Base-by-base conservation (phyloP, 768 basidiomycete species). In the Russula dissimulans region DNA sequence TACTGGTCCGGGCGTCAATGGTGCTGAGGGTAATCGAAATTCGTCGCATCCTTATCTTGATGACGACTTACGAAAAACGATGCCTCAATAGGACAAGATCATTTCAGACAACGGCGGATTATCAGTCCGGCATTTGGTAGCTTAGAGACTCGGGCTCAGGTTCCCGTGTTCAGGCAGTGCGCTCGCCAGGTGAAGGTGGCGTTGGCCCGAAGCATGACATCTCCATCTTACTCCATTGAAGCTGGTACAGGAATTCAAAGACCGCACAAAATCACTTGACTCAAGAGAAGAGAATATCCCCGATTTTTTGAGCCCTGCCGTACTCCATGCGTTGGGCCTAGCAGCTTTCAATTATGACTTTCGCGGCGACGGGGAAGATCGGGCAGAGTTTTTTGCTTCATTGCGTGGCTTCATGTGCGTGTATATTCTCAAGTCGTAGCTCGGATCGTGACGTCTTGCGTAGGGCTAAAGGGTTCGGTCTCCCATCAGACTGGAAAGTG, bases 381-480 rank as follows among this genome's bases (percentile, higher is more conserved):
- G 26, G 7, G 59, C 26, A 39, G 52, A 49, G 36, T 42, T 61
- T 17, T 12, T 15, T n/a, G 54, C 58, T 9, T 63, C 62, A 5
- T 41, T 61, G 54, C 62, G 54, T 22, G 39, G 51, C 17, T 61
- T 63, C 9, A 61, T 63, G 59, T 63, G 17, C n/a, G 54, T 36
- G n/a, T 11, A 60, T 32, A 4, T 3, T 18, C 5, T 8, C 38
- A 17, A 34, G 15, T 5, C 10, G 42, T 38, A 17, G 5, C 8
- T 36, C 34, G 6, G n/a, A 9, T 4, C 1, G 31, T 56, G 29
- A 56, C 53, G 5, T 39, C 8, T 10, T 45, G 38, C 14, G 39
- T 34, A 63, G 62, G 62, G 59, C 59, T 5, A 61, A 61, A 52
- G 62, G 62, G 3, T 63, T 61, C 38, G 62, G 62, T 26, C 53